Evolutionary conservation across 371 early-diverging fungal species (phyloP), one percentile per base, ranked within the genome.

Genomic region (Mucor indicus): DNA sequence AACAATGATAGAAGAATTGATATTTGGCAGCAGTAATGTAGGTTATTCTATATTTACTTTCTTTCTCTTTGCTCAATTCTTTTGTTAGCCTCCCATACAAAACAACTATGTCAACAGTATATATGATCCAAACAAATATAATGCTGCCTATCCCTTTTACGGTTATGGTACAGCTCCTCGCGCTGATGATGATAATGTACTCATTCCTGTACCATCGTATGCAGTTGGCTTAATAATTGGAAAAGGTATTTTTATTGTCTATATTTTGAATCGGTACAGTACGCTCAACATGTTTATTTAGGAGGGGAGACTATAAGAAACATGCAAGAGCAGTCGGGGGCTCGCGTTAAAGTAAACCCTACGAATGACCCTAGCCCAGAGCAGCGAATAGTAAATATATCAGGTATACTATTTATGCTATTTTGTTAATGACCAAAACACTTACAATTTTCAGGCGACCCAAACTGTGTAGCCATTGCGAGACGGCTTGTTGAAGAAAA

Each of bases 291-390:
- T 7, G 25, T 22, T 12, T 12, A 4, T 22, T 44, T 37, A 79
- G 83, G 90, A 19, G 93, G 96, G 33, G 96, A 94, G 62, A 95
- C 91, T 7, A 89, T 95, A 24, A 84, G 87, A 62, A 61, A 71
- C 25, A 69, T 96, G 45, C 89, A 94, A 68, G 87, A 86, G 50
- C 81, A 83, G 50, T 81, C 89, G 1, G 90, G 93, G 0, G 91
- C 93, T 13, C 74, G 83, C 43, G 92, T 95, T 54, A 83, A 87
- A 51, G 78, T 90, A 15, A 83, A 87, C 38, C 79, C 78, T 38
- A 77, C 66, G 29, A 72, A 64, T 9, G 70, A 67, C 32, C 60
- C 44, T 9, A 55, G 70, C 44, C 48, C 69, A 36, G 55, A 57
- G 11, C 70, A 74, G 31, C 60, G 70, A 31, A 63, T 49, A 13